Conservation (phyloP, 768 basidiomycete species). For the Termitomyces sp. region DNA sequence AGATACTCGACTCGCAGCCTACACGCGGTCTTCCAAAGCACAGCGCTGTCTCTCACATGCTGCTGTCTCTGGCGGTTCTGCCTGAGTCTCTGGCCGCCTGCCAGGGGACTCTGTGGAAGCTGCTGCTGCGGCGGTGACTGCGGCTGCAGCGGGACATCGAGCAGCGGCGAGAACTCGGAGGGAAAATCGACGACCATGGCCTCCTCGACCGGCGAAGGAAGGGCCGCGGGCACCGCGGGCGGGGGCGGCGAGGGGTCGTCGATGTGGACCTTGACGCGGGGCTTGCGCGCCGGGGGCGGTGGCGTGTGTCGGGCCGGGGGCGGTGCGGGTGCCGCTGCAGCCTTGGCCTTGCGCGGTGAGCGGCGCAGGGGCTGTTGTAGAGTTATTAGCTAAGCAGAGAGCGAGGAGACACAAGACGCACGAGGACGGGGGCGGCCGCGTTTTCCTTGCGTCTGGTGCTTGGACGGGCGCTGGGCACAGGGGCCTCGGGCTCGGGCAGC, state of each 20-base stretch:
- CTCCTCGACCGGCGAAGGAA: not conserved
- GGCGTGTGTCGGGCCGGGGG: no score
- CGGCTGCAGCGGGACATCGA: not conserved
- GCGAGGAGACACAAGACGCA: not conserved
- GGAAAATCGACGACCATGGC: no score
- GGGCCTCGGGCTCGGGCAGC: not conserved
- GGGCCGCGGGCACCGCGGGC: not conserved
- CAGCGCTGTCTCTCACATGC: slow-evolving; percentile 5
- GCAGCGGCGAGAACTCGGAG: not conserved
- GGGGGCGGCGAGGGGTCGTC: not conserved
- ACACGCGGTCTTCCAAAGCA: slow-evolving; percentile 18
- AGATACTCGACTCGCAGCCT: slow-evolving; percentile 14
- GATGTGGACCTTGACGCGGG: not conserved
- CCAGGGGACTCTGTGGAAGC: not conserved
- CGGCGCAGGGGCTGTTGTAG: not conserved
- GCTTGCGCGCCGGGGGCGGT: no score
- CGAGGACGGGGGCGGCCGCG: not conserved
- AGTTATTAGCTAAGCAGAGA: no score
- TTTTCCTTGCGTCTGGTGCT: not conserved
- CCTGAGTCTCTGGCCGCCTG: not conserved
- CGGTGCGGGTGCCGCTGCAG: no score
- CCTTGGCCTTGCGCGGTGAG: no score
- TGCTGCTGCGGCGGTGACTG: not conserved
- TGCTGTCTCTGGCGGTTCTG: not conserved
- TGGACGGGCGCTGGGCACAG: not conserved